Evolutionary conservation across 2,329 filamentous ascomycete genomes (phyloP), one percentile per base, ranked within the genome.

Genomic region (Fusarium redolens): DNA sequence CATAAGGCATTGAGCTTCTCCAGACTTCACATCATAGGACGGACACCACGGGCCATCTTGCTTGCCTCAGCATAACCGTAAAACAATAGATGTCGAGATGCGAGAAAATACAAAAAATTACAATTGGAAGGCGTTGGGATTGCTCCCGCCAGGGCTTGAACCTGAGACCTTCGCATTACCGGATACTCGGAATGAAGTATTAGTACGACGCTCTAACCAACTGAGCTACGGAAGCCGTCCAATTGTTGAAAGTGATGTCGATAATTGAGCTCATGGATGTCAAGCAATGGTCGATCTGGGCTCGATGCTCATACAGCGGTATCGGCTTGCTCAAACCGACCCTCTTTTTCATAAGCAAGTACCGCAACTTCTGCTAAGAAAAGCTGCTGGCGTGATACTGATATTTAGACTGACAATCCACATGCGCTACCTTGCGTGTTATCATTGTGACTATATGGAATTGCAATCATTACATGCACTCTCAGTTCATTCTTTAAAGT

Each of bases 181-280:
- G 45, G 54, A 75, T 47, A 69, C 65, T 76, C 59, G 67, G 50
- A 55, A 56, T 69, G 62, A 70, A 76, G 68, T 79, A 79, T 79
- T 79, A 79, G 78, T 78, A 78, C 78, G 75, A 79, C 72, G 78
- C 76, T 77, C 76, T 79, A 79, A 79, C 78, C 77, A 79, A 78
- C 77, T 79, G 75, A 78, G 77, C 78, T 79, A 79, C 71, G 77
- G 78, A 78, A 78, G 76, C 76, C 73, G 58, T 75, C 75, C 68
- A 50, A 68, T 66, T 71, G 38, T 56, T 60, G 14, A 48, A 14
- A 40, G 10, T 0, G 3, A 3, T 0, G 0, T 1, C 6, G 4
- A 5, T 41, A 22, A 12, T 12, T 5, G 3, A 15, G 6, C 1
- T 0, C 0, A 65, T 65, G 7, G 6, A 15, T 25, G 22, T 15